These are phyloP conservation scores for Fagus sylvatica DNA, from an alignment of 306 rosid genomes.

Conservation along the genomic window DNA sequence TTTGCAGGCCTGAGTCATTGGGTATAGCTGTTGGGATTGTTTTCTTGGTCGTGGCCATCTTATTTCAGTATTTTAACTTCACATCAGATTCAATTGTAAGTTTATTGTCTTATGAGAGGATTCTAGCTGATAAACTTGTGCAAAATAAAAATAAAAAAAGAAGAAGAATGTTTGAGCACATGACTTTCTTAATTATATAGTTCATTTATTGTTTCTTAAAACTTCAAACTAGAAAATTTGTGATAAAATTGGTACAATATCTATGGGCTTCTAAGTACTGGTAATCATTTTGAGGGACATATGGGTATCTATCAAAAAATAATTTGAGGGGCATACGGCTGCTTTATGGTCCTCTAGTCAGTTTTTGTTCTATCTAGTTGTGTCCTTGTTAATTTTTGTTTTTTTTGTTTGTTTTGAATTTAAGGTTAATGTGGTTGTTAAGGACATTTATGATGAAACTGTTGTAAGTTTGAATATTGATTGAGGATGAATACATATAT, in stretches of 20 bases:
- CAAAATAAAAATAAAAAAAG: neutral
- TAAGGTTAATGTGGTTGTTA: no score
- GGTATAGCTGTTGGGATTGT: conserved; percentile 89
- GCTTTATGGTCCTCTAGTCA: neutral
- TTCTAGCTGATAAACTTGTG: neutral
- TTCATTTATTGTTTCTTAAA: neutral
- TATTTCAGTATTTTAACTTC: conserved; percentile 91
- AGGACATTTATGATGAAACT: no score
- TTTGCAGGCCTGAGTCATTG: conserved; percentile 88
- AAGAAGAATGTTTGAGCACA: neutral
- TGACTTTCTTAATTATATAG: neutral
- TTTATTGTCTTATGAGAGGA: neutral
- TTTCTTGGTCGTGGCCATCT: conserved; percentile 75
- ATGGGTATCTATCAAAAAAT: neutral
- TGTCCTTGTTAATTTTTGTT: no score
- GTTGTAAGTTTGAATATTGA: no score
- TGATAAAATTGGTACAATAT: neutral
- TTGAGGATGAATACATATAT: neutral
- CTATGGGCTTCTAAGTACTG: neutral
- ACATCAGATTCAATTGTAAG: conserved; percentile 86
- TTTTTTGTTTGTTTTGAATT: no score
- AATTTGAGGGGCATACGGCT: neutral
- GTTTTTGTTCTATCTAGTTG: neutral
- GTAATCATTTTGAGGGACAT: neutral
- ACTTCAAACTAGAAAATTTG: neutral